phyloP scores from a whole-genome alignment of 2,329 filamentous ascomycete genomes.

The Fusarium sarcochroum region DNA sequence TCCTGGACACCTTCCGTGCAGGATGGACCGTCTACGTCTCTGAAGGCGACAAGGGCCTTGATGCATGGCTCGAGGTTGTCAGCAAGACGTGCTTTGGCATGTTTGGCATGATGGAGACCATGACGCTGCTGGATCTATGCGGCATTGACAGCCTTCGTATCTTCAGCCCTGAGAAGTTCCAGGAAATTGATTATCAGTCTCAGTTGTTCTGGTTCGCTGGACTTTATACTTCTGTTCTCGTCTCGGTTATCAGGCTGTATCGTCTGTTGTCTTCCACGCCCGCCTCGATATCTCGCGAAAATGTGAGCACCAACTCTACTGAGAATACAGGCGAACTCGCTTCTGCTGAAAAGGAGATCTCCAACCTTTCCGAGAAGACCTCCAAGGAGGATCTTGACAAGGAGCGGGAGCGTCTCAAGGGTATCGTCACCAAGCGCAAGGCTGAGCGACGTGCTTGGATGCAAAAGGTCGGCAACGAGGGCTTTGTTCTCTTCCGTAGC shows the following conservation, averaged over 20 bases:
- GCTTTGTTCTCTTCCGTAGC: constrained; percentile 59
- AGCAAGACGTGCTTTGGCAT: constrained; percentile 73
- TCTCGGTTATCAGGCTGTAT: constrained; percentile 59
- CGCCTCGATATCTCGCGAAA: constrained; percentile 52
- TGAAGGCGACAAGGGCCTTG: constrained; percentile 49
- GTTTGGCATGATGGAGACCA: constrained; percentile 76
- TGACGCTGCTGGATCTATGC: constrained; percentile 70
- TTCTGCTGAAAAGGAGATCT: constrained; percentile 33
- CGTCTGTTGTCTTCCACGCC: constrained; percentile 54
- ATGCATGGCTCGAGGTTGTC: constrained; percentile 66
- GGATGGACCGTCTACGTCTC: constrained; percentile 61
- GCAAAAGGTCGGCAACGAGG: constrained; percentile 49
- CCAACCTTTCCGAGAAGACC: constrained; percentile 35
- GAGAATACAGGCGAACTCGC: constrained; percentile 38
- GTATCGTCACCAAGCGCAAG: constrained; percentile 52
- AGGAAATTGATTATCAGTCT: constrained; percentile 68
- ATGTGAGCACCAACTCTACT: constrained; percentile 48
- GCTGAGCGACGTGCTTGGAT: constrained; percentile 52
- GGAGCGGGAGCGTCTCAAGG: constrained; percentile 55
- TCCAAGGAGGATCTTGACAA: constrained; percentile 47
- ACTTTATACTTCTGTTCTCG: constrained; percentile 65
- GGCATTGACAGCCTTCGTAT: constrained; percentile 61
- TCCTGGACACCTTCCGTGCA: constrained; percentile 70
- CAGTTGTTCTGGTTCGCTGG: constrained; percentile 80
- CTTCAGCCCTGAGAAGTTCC: constrained; percentile 65